Percentiles rank a stretch among this genome's conserved stretches.
phyloP scores from a whole-genome alignment of 108 stramenopile genomes.

The Epithemia pelagica region DNA sequence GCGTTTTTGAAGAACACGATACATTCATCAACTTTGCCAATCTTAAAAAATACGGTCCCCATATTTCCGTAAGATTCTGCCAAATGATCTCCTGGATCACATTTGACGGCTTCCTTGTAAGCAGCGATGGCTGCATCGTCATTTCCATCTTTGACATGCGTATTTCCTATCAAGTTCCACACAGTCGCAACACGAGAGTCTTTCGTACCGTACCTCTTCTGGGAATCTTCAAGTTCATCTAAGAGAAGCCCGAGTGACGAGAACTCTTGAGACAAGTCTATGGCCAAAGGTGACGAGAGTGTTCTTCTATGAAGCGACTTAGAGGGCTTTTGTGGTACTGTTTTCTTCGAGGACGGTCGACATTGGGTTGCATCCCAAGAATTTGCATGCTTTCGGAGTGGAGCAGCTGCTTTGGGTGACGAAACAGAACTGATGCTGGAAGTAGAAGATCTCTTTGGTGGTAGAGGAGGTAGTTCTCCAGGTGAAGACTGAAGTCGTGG shows the following conservation, averaged over 20 bases:
- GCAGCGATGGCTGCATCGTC: constrained; percentile 1
- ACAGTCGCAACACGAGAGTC: not conserved
- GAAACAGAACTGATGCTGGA: too few species aligned
- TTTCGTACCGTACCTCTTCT: not conserved
- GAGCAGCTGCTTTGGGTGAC: not conserved
- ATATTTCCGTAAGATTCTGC: constrained; percentile 5
- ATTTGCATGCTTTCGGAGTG: not conserved
- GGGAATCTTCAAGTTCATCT: not conserved
- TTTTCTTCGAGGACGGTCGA: not conserved
- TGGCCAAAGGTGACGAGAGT: not conserved
- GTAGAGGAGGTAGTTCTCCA: not conserved
- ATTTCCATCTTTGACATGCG: not conserved
- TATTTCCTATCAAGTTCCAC: not conserved
- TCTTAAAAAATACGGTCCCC: constrained; percentile 4
- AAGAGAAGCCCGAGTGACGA: not conserved
- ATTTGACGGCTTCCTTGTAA: constrained; percentile 5
- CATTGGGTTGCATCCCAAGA: not conserved
- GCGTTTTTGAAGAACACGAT: constrained; percentile 1
- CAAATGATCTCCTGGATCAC: not conserved
- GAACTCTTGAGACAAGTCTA: too few species aligned
- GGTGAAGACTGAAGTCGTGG: not conserved
- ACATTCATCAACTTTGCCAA: constrained; percentile 4
- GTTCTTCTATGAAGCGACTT: not conserved
- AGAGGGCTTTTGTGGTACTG: not conserved
- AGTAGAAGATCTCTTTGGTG: not conserved